A percentile compares a stretch with the other conserved stretches of the same genome.
Evolutionary conservation across 495 filamentous ascomycete genomes (phyloP).

Genomic region (Penicillium odoratum): DNA sequence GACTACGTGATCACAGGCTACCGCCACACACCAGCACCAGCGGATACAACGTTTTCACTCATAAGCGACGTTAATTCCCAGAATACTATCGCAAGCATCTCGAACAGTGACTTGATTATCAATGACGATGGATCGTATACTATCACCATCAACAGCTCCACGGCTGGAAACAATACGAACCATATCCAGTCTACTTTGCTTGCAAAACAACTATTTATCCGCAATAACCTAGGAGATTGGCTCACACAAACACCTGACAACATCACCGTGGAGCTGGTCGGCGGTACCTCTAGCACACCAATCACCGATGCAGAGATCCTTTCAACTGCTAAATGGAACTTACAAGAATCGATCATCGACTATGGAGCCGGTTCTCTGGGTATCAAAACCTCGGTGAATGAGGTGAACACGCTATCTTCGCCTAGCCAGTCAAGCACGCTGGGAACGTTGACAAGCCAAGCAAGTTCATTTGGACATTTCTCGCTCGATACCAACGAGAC

Average conservation of each 20-base stretch:
- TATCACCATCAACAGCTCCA: conserved; percentile 19
- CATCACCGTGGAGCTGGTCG: background rate
- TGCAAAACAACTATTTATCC: conserved; percentile 14
- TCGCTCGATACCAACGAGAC: conserved; percentile 8
- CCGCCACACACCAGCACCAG: conserved; percentile 9
- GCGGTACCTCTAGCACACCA: too few species aligned
- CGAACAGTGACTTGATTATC: conserved; percentile 15
- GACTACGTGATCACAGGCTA: conserved; percentile 14
- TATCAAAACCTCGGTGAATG: background rate
- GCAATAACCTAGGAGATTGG: conserved; percentile 22
- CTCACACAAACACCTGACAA: conserved; percentile 13
- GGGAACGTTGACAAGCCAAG: conserved; percentile 17
- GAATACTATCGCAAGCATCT: conserved; percentile 14
- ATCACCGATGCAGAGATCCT: too few species aligned
- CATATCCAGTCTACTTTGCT: conserved; percentile 13
- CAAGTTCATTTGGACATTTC: conserved; percentile 22
- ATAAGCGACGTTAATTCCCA: conserved; percentile 22
- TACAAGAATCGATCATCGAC: too few species aligned
- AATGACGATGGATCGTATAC: conserved; percentile 17
- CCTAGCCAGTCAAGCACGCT: conserved; percentile 20
- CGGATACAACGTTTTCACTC: conserved; percentile 18
- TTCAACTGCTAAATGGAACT: too few species aligned
- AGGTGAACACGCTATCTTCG: conserved; percentile 12
- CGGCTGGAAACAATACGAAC: conserved; percentile 12
- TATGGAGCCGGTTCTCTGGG: too few species aligned